Conservation (phyloP, 2,329 filamentous ascomycete genomes). For the Penicillium sp. region DNA sequence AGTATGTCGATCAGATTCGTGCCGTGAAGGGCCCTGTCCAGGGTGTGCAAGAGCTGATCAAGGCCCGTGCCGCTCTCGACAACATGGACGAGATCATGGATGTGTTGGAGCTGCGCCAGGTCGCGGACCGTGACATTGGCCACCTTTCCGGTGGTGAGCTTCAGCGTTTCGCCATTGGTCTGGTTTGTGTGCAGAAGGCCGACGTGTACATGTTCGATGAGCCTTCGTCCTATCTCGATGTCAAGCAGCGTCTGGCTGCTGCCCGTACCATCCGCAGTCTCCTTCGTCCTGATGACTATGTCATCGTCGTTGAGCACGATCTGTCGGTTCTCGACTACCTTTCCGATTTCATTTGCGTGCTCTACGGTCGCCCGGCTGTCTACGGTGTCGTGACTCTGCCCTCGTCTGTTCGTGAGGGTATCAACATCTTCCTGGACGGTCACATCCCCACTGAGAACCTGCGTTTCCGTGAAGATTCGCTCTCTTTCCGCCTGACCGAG, state of each 20-base stretch:
- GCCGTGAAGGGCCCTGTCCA: slow-evolving; percentile 79
- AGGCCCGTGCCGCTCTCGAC: slow-evolving; percentile 67
- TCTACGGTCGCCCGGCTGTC: slow-evolving; percentile 90
- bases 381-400: slow-evolving; percentile 98
- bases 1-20: slow-evolving; percentile 97
- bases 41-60: slow-evolving; percentile 71
- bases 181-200: slow-evolving; percentile 90
- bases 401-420: slow-evolving; percentile 93
- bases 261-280: slow-evolving; percentile 89
- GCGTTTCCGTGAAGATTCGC: slow-evolving; percentile 93
- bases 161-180: slow-evolving; percentile 94
- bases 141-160: slow-evolving; percentile 94
- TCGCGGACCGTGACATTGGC: slow-evolving; percentile 85
- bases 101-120: slow-evolving; percentile 78
- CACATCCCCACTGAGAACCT: slow-evolving; percentile 98
- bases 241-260: slow-evolving; percentile 94
- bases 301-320: slow-evolving; percentile 99
- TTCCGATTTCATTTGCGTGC: slow-evolving; percentile 95
- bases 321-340: slow-evolving; percentile 97
- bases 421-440: slow-evolving; percentile 98
- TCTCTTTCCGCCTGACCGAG: slow-evolving; percentile 92
- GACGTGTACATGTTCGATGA: slow-evolving; percentile 99
- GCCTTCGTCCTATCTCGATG: slow-evolving; percentile 97
- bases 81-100: slow-evolving; percentile 80
- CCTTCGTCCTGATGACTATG: slow-evolving; percentile 82